Evolutionary conservation across 257 asterid species (phyloP).

Genomic region (Nicotiana paniculata): DNA sequence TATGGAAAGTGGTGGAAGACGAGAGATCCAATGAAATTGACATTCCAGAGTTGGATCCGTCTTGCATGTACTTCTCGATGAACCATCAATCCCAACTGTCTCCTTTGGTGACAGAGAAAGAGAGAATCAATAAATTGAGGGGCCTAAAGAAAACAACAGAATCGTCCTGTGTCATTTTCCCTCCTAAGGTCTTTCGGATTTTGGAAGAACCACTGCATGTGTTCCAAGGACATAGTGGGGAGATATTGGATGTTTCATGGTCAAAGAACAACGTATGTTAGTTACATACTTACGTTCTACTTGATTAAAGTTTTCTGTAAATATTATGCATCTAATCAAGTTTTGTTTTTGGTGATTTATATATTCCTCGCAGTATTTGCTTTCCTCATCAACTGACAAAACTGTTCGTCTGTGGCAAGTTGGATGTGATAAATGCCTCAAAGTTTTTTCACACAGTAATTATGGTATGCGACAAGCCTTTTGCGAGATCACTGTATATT

Average conservation of each 20-base stretch:
- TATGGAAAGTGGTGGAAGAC: slow-evolving; percentile 84
- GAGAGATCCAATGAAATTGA: slow-evolving; percentile 52
- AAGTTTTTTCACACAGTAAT: slow-evolving; percentile 65
- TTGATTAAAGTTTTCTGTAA: background rate
- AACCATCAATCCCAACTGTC: slow-evolving; percentile 63
- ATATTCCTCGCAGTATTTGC: slow-evolving; percentile 53
- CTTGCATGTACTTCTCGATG: slow-evolving; percentile 70
- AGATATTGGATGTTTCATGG: slow-evolving; percentile 85
- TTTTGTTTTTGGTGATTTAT: background rate
- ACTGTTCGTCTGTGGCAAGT: slow-evolving; percentile 90
- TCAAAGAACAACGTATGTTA: slow-evolving; percentile 64
- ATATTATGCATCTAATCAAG: background rate
- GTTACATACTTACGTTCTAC: background rate
- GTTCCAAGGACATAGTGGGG: slow-evolving; percentile 70
- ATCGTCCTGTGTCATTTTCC: slow-evolving; percentile 77
- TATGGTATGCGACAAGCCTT: slow-evolving; percentile 45
- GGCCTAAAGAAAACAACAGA: slow-evolving; percentile 41
- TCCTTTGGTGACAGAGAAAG: slow-evolving; percentile 52
- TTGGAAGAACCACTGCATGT: slow-evolving; percentile 69
- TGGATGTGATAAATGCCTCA: slow-evolving; percentile 67
- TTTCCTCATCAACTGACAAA: slow-evolving; percentile 81
- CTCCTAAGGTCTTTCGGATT: slow-evolving; percentile 67
- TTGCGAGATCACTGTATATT: background rate
- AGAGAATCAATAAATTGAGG: slow-evolving; percentile 33
- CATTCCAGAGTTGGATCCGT: slow-evolving; percentile 63